A percentile compares a stretch with the other conserved stretches of the same genome.
These are phyloP conservation scores for Colletotrichum sp. DNA, from an alignment of 2,329 filamentous ascomycete species.

Conservation along the genomic window DNA sequence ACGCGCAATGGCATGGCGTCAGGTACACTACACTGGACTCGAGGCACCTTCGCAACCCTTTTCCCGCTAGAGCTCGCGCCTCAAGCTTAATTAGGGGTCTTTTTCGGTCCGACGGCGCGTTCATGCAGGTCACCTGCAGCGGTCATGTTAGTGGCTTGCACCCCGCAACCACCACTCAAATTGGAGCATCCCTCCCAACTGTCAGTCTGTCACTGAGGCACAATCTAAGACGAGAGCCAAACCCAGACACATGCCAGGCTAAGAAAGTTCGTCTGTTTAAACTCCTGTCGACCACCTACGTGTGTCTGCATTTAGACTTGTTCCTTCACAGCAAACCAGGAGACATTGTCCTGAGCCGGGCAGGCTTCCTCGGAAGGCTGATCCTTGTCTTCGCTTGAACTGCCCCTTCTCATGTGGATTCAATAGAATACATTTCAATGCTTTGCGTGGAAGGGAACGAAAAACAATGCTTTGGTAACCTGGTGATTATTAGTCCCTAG, in stretches of 20 bases:
- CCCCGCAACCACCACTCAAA: neutral
- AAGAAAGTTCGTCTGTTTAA: neutral
- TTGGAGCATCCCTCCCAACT: neutral
- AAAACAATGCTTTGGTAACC: neutral
- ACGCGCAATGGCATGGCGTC: conserved; percentile 16
- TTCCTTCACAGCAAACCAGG: neutral
- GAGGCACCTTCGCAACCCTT: neutral
- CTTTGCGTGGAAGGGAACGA: neutral
- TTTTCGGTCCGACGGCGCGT: conserved; percentile 1
- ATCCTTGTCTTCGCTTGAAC: neutral
- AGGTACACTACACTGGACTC: neutral
- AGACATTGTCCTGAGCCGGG: neutral
- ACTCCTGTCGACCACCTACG: neutral
- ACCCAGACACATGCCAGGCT: neutral
- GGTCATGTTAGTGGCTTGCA: conserved; percentile 3
- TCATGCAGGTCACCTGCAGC: conserved; percentile 17
- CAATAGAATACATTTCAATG: neutral
- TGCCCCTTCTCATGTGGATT: neutral
- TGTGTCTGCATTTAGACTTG: neutral
- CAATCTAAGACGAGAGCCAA: neutral
- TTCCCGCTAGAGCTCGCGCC: neutral
- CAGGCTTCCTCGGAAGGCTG: neutral
- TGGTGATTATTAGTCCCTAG: accelerated
- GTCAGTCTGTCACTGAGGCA: neutral
- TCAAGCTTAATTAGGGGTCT: conserved; percentile 12